Evolutionary conservation across 139 green algal genomes (phyloP), one percentile per base, ranked within the genome.

Genomic region (Yamagishiella unicocca): DNA sequence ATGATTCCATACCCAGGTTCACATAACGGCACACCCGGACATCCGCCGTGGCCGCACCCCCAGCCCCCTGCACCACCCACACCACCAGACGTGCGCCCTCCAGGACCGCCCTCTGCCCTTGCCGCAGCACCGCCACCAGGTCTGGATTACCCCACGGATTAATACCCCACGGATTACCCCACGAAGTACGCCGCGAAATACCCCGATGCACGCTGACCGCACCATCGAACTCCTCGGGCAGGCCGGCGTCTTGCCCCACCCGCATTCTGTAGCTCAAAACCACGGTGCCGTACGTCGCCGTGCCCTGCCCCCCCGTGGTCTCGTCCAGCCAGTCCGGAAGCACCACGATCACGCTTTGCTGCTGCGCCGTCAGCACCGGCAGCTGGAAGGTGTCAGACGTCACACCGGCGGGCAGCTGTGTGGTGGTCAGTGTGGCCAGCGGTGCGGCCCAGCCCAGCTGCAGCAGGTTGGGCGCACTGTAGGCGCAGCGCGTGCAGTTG

Each of bases 401-500:
- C 31, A 45, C 66, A 17, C 31, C 66, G 31, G 12, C 66, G 27
- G 66, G 66, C 66, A 73, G 66, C 12, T 73, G 31, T 10, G 10
- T 9, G 3, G 66, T 10, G 66, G 66, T 45, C 27, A 73, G 66
- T 1, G 31, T 43, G 24, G 66, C 4, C 5, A 46, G 2, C 12
- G 66, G 31, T 6, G 10, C 8, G 3, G 29, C 31, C 66, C 66
- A 73, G 29, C 66, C 37, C 37, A 76, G 33, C 37, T 76, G 38
- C 37, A 76, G 37, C 37, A 76, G 37, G 10, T 76, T 35, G 1
- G 68, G 68, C 21, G 68, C 68, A 22, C 33, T 76, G 68, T 76
- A 76, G 37, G 10, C 8, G 68, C 68, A 76, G 35, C 38, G 68
- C 68, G 46, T 17, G 68, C 68, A 76, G 68, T 76, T 53, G 21